These are phyloP conservation scores for Trichosporon faecale DNA, from an alignment of 1,284 basidiomycete species.

Conservation along the genomic window DNA sequence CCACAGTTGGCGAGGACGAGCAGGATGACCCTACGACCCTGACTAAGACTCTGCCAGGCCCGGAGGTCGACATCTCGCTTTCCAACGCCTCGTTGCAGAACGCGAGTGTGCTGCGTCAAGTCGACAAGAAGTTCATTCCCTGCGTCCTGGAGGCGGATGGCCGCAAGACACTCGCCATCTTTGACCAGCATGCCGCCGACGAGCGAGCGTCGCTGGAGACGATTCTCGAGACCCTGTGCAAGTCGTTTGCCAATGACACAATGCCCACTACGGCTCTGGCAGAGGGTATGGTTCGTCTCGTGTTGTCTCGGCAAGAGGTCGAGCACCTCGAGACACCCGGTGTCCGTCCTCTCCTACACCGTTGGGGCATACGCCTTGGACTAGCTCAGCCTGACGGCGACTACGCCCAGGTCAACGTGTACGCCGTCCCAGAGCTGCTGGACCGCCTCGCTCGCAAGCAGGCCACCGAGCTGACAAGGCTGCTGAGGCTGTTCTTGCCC, in stretches of 20 bases:
- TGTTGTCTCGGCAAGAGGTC: slow-evolving; percentile 65
- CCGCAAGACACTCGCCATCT: slow-evolving; percentile 59
- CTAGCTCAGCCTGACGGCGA: slow-evolving; percentile 25
- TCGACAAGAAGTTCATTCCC: slow-evolving; percentile 84
- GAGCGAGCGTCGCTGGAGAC: slow-evolving; percentile 83
- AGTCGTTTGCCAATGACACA: slow-evolving; percentile 58
- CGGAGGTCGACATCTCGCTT: slow-evolving; percentile 24
- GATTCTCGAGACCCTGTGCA: slow-evolving; percentile 67
- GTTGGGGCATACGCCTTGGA: slow-evolving; percentile 70
- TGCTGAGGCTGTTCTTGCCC: slow-evolving; percentile 39
- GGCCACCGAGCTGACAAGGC: slow-evolving; percentile 35
- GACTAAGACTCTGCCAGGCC: neutral
- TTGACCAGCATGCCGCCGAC: slow-evolving; percentile 95
- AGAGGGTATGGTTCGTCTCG: slow-evolving; percentile 56
- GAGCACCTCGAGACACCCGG: slow-evolving; percentile 50
- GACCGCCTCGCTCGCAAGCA: slow-evolving; percentile 36
- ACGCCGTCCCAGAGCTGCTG: slow-evolving; percentile 44
- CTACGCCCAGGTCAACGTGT: slow-evolving; percentile 48
- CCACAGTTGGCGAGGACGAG: neutral
- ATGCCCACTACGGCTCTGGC: slow-evolving; percentile 43
- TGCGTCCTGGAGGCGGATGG: slow-evolving; percentile 54
- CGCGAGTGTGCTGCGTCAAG: slow-evolving; percentile 69
- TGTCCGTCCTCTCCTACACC: slow-evolving; percentile 55
- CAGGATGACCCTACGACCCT: neutral
- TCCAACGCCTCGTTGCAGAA: slow-evolving; percentile 56